Percentiles rank a stretch among this genome's conserved stretches.
These are phyloP conservation scores for Phylloporus arenicola DNA, from an alignment of 768 basidiomycete species.

Conservation along the genomic window DNA sequence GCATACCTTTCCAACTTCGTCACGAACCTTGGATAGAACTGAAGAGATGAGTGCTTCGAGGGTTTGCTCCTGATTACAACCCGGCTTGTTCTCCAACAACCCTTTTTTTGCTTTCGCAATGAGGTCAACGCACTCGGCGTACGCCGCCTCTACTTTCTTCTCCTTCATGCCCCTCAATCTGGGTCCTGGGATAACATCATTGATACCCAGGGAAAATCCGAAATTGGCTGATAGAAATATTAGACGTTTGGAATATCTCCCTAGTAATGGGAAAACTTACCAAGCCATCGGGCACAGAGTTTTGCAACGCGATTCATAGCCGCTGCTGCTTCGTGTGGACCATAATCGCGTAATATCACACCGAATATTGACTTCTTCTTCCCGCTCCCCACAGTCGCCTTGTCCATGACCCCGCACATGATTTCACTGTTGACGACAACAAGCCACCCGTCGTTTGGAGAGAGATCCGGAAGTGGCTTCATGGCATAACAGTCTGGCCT, in stretches of 20 bases:
- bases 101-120: constrained; percentile 90
- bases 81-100: constrained; percentile 92
- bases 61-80: constrained; percentile 94
- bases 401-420: constrained; percentile 99
- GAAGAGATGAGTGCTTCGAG: constrained; percentile 95
- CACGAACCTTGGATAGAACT: constrained; percentile 90
- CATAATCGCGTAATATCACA: constrained; percentile 95
- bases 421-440: constrained; percentile 97
- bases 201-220: constrained; percentile 97
- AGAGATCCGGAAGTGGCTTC: constrained; percentile 72
- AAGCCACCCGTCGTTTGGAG: constrained; percentile 96
- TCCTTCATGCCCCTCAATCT: constrained; percentile 79
- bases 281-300: constrained; percentile 89
- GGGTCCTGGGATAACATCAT: constrained; percentile 95
- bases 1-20: constrained; percentile 93
- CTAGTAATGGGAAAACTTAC: constrained; percentile 37
- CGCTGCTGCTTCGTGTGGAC: constrained; percentile 85
- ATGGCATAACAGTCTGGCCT: constrained; percentile 58
- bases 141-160: constrained; percentile 78
- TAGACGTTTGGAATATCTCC: constrained; percentile 1
- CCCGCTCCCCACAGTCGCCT: constrained; percentile 93
- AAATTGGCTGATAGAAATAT: constrained; percentile 70
- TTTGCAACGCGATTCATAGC: constrained; percentile 98
- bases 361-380: constrained; percentile 99
- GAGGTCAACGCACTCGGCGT: constrained; percentile 77